Evolutionary conservation across 1,284 basidiomycete genomes (phyloP), one percentile per base, ranked within the genome.

Genomic region (Amylostereum chailletii): DNA sequence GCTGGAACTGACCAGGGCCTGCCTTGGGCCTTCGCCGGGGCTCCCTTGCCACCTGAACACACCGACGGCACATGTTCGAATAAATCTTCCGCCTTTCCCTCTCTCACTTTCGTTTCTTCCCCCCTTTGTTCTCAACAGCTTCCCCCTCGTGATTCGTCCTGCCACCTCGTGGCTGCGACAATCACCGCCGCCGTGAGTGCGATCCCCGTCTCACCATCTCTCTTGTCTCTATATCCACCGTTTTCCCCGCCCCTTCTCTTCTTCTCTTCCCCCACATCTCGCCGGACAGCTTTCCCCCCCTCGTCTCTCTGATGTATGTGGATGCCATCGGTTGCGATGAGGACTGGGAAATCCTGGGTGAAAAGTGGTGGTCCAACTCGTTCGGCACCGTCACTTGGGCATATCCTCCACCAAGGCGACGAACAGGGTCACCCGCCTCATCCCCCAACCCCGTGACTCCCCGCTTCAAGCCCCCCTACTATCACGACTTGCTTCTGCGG

Each of bases 311-410:
- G 51, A 53, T 52, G 51, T 34, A 44, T 29, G 46, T 41, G 51
- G 46, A 52, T 43, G 53, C 38, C 33, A 34, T 41, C 30, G n/a
- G 45, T 38, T 30, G 47, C 34, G 51, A 53, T 3, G 51, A 47
- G 31, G 53, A 55, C 37, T 55, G 53, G 53, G 53, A 49, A 46
- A 42, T 54, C 40, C 36, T 55, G 42, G 34, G 37, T 33, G 49
- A 55, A 10, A 49, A 49, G 48, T 54, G 53, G 53, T 55, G 53
- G 53, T 44, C 30, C 36, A 55, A 49, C 39, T 46, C 53, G 5
- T 49, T 51, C 44, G 48, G 34, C 49, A 31, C 51, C 7, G 44
- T 38, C 30, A 50, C 53, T n/a, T 49, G 51, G 47, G 46, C 53
- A 19, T 54, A 44, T 46, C 29, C 54, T 42, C 36, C 50, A 46